These are phyloP conservation scores for Furcasterigmium furcatum DNA, from an alignment of 2,329 filamentous ascomycete species.

Conservation along the genomic window DNA sequence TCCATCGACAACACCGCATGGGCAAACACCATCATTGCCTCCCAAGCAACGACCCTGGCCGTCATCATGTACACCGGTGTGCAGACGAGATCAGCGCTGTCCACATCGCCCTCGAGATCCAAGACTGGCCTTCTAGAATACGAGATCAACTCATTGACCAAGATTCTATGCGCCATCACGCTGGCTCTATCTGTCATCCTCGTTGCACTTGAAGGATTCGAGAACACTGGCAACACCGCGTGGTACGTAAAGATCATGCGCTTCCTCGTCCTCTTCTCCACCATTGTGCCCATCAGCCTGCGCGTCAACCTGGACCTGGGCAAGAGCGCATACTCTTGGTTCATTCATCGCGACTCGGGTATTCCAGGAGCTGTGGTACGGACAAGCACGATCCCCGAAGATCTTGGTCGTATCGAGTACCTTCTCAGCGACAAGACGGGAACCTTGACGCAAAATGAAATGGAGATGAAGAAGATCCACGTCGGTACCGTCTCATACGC, in stretches of 20 bases:
- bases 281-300: slow-evolving; percentile 94
- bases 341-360: slow-evolving; percentile 86
- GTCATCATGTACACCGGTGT: slow-evolving; percentile 93
- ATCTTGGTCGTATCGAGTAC: slow-evolving; percentile 93
- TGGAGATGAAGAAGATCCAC: slow-evolving; percentile 99
- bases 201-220: slow-evolving; percentile 82
- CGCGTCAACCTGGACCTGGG: slow-evolving; percentile 97
- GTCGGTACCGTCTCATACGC: slow-evolving; percentile 97
- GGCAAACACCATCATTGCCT: slow-evolving; percentile 97
- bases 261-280: slow-evolving; percentile 98
- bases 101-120: slow-evolving; percentile 85
- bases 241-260: slow-evolving; percentile 99
- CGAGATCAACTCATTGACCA: slow-evolving; percentile 95
- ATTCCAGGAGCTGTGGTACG: slow-evolving; percentile 91
- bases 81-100: slow-evolving; percentile 89
- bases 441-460: slow-evolving; percentile 96
- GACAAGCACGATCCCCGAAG: slow-evolving; percentile 96
- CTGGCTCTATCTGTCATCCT: slow-evolving; percentile 82
- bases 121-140: slow-evolving; percentile 92
- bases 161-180: slow-evolving; percentile 89
- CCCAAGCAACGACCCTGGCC: slow-evolving; percentile 82
- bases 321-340: slow-evolving; percentile 92
- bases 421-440: slow-evolving; percentile 96
- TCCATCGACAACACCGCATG: slow-evolving; percentile 97
- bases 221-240: slow-evolving; percentile 58